A percentile compares a stretch with the other conserved stretches of the same genome.
phyloP scores from a whole-genome alignment of 768 basidiomycete species.

The Mycena crocata region DNA sequence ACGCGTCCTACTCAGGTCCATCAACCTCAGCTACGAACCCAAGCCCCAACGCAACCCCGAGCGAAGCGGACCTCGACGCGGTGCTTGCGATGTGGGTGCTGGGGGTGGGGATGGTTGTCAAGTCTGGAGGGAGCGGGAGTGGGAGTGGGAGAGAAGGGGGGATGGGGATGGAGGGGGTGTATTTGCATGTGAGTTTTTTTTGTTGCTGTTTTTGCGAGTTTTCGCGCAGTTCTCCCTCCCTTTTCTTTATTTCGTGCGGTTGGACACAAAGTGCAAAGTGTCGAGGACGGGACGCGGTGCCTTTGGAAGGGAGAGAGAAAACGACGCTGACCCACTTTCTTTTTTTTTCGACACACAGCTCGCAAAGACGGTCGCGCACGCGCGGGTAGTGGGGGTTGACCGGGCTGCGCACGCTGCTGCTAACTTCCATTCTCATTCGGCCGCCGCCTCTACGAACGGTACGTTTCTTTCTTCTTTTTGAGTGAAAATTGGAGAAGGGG shows the following conservation, averaged over 20 bases:
- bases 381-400: conserved; percentile 19
- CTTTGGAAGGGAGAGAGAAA: too few relatives aligned
- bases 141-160: conserved; percentile 2
- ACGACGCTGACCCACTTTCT: too few relatives aligned
- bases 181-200: conserved; percentile 26
- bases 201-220: too few relatives aligned
- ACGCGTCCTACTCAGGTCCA: too few relatives aligned
- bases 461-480: too few relatives aligned
- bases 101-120: conserved; percentile 1
- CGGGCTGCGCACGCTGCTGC: neutral
- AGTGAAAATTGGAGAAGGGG: too few relatives aligned
- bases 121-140: neutral
- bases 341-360: conserved; percentile 1
- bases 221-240: neutral
- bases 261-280: too few relatives aligned
- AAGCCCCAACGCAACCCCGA: neutral
- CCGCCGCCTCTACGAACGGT: neutral
- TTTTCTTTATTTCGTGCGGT: neutral
- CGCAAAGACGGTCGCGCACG: conserved; percentile 28
- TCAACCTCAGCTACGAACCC: neutral
- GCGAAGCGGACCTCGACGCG: conserved; percentile 19
- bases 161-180: conserved; percentile 12
- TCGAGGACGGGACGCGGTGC: too few relatives aligned
- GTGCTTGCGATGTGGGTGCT: conserved; percentile 30
- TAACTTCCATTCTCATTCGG: neutral